phyloP scores from a whole-genome alignment of 1,139 yeast genomes.

The Blastobotrys petasosporus region DNA sequence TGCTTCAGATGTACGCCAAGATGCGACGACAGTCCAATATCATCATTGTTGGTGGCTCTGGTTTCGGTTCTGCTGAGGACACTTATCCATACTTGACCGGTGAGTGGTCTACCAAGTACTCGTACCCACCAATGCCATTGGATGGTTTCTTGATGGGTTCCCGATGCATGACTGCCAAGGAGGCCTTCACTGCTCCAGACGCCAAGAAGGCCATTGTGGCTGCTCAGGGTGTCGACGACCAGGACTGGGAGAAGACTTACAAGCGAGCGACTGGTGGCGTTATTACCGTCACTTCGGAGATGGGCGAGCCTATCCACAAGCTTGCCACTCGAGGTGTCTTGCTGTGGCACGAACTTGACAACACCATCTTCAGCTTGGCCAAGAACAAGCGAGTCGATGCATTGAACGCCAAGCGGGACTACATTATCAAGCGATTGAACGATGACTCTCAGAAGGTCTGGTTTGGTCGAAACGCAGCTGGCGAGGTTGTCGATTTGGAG shows the following conservation, averaged over 20 bases:
- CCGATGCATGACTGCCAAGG: constrained; percentile 96
- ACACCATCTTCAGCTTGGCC: constrained; percentile 84
- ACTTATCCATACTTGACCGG: constrained; percentile 97
- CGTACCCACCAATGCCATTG: constrained; percentile 97
- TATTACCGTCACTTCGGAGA: constrained; percentile 91
- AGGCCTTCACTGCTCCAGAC: constrained; percentile 87
- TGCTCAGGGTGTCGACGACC: constrained; percentile 85
- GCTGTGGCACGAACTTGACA: constrained; percentile 92
- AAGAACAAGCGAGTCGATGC: constrained; percentile 83
- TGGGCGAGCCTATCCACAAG: constrained; percentile 99
- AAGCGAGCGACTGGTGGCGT: constrained; percentile 96
- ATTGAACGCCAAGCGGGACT: constrained; percentile 73
- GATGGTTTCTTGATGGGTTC: constrained; percentile 97
- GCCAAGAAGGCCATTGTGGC: constrained; percentile 90
- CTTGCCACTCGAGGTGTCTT: constrained; percentile 96
- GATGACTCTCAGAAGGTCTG: constrained; percentile 97
- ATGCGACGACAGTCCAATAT: constrained; percentile 89
- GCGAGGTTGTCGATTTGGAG: constrained; percentile 79
- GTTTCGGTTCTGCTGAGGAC: constrained; percentile 95
- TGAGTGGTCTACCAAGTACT: constrained; percentile 78
- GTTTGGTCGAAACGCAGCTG: constrained; percentile 76
- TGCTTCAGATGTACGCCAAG: constrained; percentile 90
- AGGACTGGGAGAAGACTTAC: constrained; percentile 89
- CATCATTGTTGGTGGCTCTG: constrained; percentile 92
- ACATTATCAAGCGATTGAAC: constrained; percentile 77